A percentile compares a stretch with the other conserved stretches of the same genome.
These are phyloP conservation scores for Corylus avellana DNA, from an alignment of 306 rosid genomes.

Conservation along the genomic window DNA sequence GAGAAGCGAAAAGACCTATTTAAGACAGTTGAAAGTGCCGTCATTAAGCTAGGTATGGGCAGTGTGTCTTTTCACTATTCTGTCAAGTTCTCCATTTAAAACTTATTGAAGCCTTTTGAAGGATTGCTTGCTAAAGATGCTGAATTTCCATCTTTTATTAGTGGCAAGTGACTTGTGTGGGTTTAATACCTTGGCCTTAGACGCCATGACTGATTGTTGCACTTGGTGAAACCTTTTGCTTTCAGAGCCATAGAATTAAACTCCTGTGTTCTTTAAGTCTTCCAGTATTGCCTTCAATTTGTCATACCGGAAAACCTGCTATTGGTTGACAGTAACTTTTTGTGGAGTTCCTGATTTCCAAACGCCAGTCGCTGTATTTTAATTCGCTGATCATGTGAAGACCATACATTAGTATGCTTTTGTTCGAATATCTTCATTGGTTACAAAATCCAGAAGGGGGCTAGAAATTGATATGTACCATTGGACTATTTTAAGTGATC, in stretches of 20 bases:
- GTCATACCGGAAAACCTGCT: not conserved
- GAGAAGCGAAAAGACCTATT: slow-evolving; percentile 46
- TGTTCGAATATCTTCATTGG: not conserved
- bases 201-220: not conserved
- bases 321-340: not conserved
- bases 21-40: slow-evolving; percentile 51
- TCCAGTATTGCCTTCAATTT: slow-evolving; percentile 1
- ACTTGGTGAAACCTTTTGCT: not conserved
- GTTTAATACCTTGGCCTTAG: slow-evolving; percentile 7
- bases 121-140: slow-evolving; percentile 4
- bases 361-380: not conserved
- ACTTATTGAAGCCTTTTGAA: not conserved
- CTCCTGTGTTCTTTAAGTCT: slow-evolving; percentile 7
- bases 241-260: not conserved
- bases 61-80: slow-evolving; percentile 9
- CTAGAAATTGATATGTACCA: not conserved
- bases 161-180: slow-evolving; percentile 8
- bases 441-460: not conserved
- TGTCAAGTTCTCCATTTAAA: slow-evolving; percentile 3
- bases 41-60: slow-evolving; percentile 62
- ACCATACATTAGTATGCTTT: too few relatives aligned
- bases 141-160: slow-evolving; percentile 4
- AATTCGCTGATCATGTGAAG: not conserved
- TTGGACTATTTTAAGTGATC: not conserved
- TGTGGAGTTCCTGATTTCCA: not conserved